phyloP scores from a whole-genome alignment of 139 green algal genomes.

The Gonium pectorale region DNA sequence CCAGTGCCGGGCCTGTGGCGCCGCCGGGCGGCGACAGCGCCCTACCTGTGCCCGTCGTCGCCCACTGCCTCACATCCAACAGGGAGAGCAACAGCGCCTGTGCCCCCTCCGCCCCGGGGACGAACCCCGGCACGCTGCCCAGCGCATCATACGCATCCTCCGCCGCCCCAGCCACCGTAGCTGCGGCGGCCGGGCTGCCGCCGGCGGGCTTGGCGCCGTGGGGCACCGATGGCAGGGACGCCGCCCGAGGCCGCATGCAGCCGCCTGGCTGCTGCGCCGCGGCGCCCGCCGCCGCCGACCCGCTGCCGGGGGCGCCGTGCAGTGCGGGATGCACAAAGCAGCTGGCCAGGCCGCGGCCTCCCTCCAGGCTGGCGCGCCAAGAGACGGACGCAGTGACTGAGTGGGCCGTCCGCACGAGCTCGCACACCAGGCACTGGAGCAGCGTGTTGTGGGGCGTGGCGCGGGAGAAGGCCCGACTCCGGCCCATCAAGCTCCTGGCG shows the following conservation, averaged over 20 bases:
- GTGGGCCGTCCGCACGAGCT: slow-evolving; percentile 24
- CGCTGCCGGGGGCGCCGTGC: background rate
- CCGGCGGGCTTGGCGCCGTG: background rate
- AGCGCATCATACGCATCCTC: background rate
- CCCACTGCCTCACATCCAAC: slow-evolving; percentile 38
- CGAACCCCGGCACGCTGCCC: background rate
- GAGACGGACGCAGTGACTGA: slow-evolving; percentile 22
- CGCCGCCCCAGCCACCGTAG: background rate
- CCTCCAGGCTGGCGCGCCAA: slow-evolving; percentile 26
- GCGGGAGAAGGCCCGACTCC: slow-evolving; percentile 7
- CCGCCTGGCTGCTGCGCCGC: background rate
- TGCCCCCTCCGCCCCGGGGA: background rate
- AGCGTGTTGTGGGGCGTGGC: slow-evolving; percentile 9
- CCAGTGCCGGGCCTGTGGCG: too few species aligned
- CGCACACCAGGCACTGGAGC: slow-evolving; percentile 39
- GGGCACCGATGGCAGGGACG: too few species aligned
- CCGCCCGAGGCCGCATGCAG: too few species aligned
- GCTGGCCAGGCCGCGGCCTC: slow-evolving; percentile 20
- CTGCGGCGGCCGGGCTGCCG: background rate
- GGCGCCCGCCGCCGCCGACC: background rate
- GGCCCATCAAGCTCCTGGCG: background rate
- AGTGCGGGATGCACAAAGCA: slow-evolving; percentile 35
- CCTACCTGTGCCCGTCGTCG: too few species aligned
- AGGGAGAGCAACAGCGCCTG: slow-evolving; percentile 34
- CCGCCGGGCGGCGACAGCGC: too few species aligned